Evolutionary conservation across 345 rosid genomes (phyloP), one percentile per base, ranked within the genome.

Genomic region (Mallotus nudiflorus): DNA sequence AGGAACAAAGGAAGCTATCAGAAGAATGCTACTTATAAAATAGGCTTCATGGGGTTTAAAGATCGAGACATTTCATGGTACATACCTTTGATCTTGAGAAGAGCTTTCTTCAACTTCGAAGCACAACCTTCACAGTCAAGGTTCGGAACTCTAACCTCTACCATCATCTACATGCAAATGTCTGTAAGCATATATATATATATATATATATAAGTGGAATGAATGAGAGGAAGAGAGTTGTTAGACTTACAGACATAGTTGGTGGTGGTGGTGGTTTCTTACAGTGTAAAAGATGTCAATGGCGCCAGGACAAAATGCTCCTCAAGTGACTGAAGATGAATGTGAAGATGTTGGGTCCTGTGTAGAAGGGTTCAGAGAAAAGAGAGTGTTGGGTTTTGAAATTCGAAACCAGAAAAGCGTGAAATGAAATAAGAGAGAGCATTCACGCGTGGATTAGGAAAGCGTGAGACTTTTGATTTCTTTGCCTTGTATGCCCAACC

Each of bases 61-160:
- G n/a, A n/a, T n/a, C n/a, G n/a, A n/a, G n/a, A n/a, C n/a, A n/a
- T n/a, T n/a, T n/a, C n/a, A n/a, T n/a, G n/a, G n/a, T 33, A 42
- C 14, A 5, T 77, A 93, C 97, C 98, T 94, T 91, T 91, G 80
- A 94, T 85, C 85, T 89, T 94, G 82, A 82, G 75, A 64, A 89
- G 88, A 72, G 97, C 85, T 81, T 80, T 91, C 91, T 80, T 94
- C 66, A 91, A 75, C 85, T 88, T 94, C 35, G 96, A 78, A 80
- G 95, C 97, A 72, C 98, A 94, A 25, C 96, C 98, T 73, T 87
- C 86, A 60, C 98, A 94, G 65, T 91, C 97, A 69, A 94, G 71
- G 78, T 94, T 94, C 19, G 96, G 96, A 75, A 91, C 96, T 77
- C 96, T 82, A 51, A 93, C 89, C 83, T 93, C 94, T 69, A 91